Evolutionary conservation across 345 rosid genomes (phyloP).

Genomic region (Ceriops decandra): DNA sequence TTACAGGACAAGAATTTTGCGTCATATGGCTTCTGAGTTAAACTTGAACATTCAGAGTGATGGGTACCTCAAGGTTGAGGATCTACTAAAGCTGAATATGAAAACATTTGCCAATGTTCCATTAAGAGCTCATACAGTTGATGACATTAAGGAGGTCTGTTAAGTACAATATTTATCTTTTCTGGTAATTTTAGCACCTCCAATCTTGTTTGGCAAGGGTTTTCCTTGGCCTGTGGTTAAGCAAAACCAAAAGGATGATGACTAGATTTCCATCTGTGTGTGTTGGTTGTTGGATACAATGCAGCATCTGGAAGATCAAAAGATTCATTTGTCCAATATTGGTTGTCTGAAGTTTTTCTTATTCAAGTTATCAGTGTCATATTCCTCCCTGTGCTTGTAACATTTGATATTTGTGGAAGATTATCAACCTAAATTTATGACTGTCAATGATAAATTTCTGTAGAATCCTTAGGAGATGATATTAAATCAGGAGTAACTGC

Average conservation of each 20-base stretch:
- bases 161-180: neutral
- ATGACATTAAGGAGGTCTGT: constrained; percentile 75
- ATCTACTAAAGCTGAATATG: constrained; percentile 59
- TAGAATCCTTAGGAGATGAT: too few species aligned
- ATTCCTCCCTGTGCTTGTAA: neutral
- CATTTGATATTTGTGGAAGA: neutral
- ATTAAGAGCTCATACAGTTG: constrained; percentile 59
- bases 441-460: too few species aligned
- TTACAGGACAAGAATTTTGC: constrained; percentile 66
- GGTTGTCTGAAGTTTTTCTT: neutral
- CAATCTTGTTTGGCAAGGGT: too few species aligned
- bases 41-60: constrained; percentile 67
- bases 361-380: neutral
- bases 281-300: neutral
- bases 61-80: constrained; percentile 78
- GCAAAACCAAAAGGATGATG: too few species aligned
- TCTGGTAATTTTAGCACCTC: too few species aligned
- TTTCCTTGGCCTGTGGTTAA: too few species aligned
- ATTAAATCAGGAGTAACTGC: too few species aligned
- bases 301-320: neutral
- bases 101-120: constrained; percentile 69
- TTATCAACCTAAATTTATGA: neutral
- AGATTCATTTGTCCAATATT: neutral
- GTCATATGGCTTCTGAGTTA: constrained; percentile 75
- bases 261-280: too few species aligned